Conservation (phyloP, 2,329 filamentous ascomycete genomes). For the Fusarium anguioides region DNA sequence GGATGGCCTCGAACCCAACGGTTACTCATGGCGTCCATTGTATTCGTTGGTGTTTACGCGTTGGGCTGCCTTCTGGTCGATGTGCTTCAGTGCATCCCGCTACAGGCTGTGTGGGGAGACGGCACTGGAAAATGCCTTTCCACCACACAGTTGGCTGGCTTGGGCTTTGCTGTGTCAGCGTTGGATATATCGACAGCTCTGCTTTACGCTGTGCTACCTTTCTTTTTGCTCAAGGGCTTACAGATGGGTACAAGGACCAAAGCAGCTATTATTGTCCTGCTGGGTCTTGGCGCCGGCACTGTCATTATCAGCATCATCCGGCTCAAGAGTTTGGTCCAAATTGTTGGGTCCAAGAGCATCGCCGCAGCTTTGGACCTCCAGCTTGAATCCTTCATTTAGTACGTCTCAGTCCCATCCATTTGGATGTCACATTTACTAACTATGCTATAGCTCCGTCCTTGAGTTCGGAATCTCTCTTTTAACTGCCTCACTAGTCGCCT, state of each 20-base stretch:
- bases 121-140: not conserved
- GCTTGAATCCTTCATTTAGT: conserved; percentile 9
- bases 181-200: conserved; percentile 3
- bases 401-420: not conserved
- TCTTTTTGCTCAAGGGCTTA: conserved; percentile 1
- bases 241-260: conserved; percentile 7
- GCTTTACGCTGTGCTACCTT: not conserved
- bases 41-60: not conserved
- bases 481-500: not conserved
- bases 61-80: not conserved
- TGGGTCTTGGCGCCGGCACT: not conserved
- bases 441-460: not conserved
- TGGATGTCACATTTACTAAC: not conserved
- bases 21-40: not conserved
- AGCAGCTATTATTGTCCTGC: not conserved
- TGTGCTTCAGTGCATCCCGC: conserved; percentile 4
- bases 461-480: conserved; percentile 7
- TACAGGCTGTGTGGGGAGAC: conserved; percentile 7
- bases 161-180: not conserved
- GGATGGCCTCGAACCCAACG: conserved; percentile 8
- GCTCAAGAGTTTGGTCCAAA: conserved; percentile 1
- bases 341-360: not conserved
- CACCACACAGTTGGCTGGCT: not conserved
- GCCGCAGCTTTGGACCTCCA: conserved; percentile 1
- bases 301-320: conserved; percentile 4